A percentile compares a stretch with the other conserved stretches of the same genome.
phyloP scores from a whole-genome alignment of 176 grass and related monocot species.

The Chrysopogon serrulatus region DNA sequence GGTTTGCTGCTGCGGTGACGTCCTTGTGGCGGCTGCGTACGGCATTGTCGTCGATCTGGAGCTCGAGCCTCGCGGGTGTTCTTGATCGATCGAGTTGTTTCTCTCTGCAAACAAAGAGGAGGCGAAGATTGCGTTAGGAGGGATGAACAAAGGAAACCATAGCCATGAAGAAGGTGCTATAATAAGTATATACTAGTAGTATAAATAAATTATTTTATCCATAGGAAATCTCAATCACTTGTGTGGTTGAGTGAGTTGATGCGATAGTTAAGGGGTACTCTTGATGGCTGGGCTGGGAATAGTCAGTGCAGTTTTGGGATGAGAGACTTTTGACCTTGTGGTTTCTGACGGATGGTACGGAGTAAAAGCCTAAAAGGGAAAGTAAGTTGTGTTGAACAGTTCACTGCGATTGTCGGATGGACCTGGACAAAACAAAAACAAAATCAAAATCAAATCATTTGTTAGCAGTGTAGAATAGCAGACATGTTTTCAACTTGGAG shows the following conservation, averaged over 20 bases:
- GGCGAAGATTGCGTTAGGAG: neutral
- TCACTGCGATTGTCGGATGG: neutral
- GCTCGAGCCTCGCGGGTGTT: neutral
- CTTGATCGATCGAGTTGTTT: neutral
- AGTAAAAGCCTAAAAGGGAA: constrained; percentile 13
- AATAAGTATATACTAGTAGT: neutral
- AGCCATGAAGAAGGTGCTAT: neutral
- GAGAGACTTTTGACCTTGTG: neutral
- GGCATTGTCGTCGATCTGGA: constrained; percentile 28
- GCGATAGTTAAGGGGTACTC: constrained; percentile 28
- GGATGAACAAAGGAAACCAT: constrained; percentile 11
- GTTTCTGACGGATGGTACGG: constrained; percentile 30
- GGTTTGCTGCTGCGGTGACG: neutral
- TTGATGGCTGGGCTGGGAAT: neutral
- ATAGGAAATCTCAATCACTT: neutral
- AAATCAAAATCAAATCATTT: neutral
- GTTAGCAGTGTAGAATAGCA: neutral
- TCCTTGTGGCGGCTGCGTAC: neutral
- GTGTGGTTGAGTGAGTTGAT: constrained; percentile 32
- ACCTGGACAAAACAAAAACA: neutral
- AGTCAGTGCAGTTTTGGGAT: neutral
- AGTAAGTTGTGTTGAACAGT: neutral
- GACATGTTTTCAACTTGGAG: constrained; percentile 26
- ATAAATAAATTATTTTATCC: neutral
- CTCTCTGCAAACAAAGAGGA: neutral